phyloP scores from a whole-genome alignment of 441 rosid species.

The Pelargonium cotyledonis region DNA sequence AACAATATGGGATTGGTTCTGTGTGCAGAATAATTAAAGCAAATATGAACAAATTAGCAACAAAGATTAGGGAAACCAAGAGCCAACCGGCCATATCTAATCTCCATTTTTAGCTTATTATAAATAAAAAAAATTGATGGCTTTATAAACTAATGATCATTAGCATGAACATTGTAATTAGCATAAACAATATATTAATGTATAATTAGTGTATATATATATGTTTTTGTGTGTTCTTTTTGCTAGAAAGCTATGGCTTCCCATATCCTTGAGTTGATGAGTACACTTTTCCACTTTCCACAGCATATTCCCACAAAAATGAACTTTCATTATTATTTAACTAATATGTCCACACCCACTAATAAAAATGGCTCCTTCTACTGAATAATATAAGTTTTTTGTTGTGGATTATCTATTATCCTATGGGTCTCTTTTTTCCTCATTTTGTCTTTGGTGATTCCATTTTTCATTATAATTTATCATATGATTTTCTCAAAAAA shows the following conservation, averaged over 20 bases:
- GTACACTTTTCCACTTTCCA: background rate
- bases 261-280: background rate
- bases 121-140: background rate
- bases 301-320: constrained; percentile 3
- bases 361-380: background rate
- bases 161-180: background rate
- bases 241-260: background rate
- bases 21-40: too few relatives aligned
- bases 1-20: too few relatives aligned
- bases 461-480: background rate
- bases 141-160: background rate
- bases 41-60: too few relatives aligned
- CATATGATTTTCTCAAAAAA: too few relatives aligned
- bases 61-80: background rate
- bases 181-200: background rate
- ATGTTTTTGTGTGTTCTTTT: background rate
- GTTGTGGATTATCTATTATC: background rate
- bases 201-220: background rate
- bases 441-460: background rate
- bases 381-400: background rate
- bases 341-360: background rate
- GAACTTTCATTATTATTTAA: background rate
- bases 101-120: background rate
- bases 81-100: background rate
- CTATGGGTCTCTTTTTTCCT: background rate